Evolutionary conservation across 257 asterid genomes (phyloP).

Genomic region (Scutellaria minor): DNA sequence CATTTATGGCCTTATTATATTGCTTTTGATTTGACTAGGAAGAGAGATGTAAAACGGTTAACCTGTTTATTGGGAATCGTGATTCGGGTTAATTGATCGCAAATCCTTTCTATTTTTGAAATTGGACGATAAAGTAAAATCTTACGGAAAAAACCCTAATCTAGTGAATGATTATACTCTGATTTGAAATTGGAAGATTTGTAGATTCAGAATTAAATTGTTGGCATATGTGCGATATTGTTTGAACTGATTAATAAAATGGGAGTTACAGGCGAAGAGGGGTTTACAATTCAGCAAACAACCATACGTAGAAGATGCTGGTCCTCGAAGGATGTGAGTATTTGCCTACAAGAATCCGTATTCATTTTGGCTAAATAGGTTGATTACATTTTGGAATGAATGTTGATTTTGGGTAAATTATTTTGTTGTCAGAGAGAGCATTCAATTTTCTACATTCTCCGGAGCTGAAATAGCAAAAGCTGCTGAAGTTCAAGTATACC

Average conservation of each 20-base stretch:
- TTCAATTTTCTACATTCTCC: slow-evolving; percentile 67
- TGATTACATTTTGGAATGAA: slow-evolving; percentile 11
- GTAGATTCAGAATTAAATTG: too few relatives aligned
- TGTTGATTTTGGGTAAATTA: slow-evolving; percentile 18
- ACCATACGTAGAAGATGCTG: slow-evolving; percentile 82
- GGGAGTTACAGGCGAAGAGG: slow-evolving; percentile 47
- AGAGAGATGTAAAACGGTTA: too few relatives aligned
- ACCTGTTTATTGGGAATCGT: too few relatives aligned
- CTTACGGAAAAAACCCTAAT: too few relatives aligned
- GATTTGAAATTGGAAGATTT: too few relatives aligned
- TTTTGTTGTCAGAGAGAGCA: slow-evolving; percentile 66
- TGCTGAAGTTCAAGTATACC: slow-evolving; percentile 72
- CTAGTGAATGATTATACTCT: too few relatives aligned
- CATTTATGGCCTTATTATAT: too few relatives aligned
- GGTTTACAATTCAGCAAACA: slow-evolving; percentile 65
- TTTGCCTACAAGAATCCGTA: background rate
- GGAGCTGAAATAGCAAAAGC: slow-evolving; percentile 64
- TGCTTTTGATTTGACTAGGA: too few relatives aligned
- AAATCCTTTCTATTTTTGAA: too few relatives aligned
- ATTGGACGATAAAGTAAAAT: too few relatives aligned
- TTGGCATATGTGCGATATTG: too few relatives aligned
- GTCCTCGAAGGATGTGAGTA: slow-evolving; percentile 81
- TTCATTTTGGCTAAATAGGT: background rate
- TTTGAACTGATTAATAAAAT: slow-evolving; percentile 7
- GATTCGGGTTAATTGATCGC: too few relatives aligned